These are phyloP conservation scores for Mychonastes homosphaera DNA, from an alignment of 139 green algal species.

Conservation along the genomic window DNA sequence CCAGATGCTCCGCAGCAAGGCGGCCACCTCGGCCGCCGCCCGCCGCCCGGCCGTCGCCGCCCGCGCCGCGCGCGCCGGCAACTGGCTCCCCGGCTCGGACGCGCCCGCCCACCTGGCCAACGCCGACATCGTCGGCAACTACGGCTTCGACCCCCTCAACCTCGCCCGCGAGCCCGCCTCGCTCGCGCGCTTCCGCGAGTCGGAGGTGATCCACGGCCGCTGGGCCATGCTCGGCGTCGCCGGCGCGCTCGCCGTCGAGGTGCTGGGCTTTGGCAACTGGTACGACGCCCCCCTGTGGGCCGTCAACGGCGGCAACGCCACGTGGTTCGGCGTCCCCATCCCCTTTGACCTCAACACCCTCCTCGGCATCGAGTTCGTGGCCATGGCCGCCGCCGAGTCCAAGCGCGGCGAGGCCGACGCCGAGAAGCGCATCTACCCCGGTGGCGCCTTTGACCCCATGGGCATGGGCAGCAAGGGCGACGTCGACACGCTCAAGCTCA, in stretches of 20 bases:
- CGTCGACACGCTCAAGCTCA: conserved; percentile 65
- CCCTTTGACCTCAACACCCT: conserved; percentile 75
- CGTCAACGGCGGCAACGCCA: conserved; percentile 55
- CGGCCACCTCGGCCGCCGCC: too few relatives aligned
- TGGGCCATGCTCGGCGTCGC: conserved; percentile 63
- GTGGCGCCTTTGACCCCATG: conserved; percentile 79
- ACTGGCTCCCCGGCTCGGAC: conserved; percentile 49
- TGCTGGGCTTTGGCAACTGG: conserved; percentile 62
- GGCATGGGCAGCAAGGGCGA: conserved; percentile 71
- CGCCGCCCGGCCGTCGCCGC: too few relatives aligned
- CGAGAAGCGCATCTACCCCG: conserved; percentile 67
- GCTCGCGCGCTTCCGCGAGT: conserved; percentile 32
- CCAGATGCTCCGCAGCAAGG: too few relatives aligned
- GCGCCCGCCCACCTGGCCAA: conserved; percentile 49
- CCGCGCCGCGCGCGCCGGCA: conserved; percentile 28
- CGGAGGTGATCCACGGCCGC: conserved; percentile 56
- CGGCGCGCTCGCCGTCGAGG: conserved; percentile 53
- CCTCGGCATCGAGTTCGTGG: conserved; percentile 32
- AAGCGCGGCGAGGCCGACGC: conserved; percentile 50
- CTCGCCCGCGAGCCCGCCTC: conserved; percentile 40
- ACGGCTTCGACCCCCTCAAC: conserved; percentile 63
- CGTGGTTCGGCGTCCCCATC: conserved; percentile 62
- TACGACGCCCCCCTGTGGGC: conserved; percentile 61
- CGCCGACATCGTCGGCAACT: conserved; percentile 35
- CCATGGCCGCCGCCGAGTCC: conserved; percentile 42